phyloP scores from a whole-genome alignment of 2,329 filamentous ascomycete genomes.

The Aspergillus fischeri region DNA sequence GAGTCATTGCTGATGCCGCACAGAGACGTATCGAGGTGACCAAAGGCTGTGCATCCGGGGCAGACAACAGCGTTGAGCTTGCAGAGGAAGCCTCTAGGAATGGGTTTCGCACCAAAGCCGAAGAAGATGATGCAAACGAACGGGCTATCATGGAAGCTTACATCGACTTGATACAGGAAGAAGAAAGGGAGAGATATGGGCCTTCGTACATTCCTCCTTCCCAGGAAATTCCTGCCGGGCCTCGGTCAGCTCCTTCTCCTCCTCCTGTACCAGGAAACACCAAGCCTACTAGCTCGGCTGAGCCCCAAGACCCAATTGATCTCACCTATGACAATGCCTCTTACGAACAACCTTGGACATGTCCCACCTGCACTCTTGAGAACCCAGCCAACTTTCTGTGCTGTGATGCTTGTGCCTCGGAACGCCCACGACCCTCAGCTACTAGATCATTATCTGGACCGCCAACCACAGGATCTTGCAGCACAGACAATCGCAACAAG shows the following conservation, averaged over 20 bases:
- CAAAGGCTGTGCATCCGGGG: conserved; percentile 71
- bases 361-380: conserved; percentile 58
- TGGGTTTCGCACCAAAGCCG: conserved; percentile 77
- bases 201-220: conserved; percentile 51
- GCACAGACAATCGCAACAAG: conserved; percentile 8
- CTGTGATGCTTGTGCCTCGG: conserved; percentile 58
- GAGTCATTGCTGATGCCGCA: conserved; percentile 67
- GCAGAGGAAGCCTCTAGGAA: conserved; percentile 63
- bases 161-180: conserved; percentile 82
- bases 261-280: conserved; percentile 31
- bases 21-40: conserved; percentile 64
- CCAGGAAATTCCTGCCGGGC: conserved; percentile 50
- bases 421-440: conserved; percentile 43
- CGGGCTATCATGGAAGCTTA: conserved; percentile 79
- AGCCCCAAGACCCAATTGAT: conserved; percentile 9
- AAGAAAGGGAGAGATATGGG: conserved; percentile 61
- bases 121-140: conserved; percentile 86
- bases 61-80: conserved; percentile 62
- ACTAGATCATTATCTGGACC: conserved; percentile 11
- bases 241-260: conserved; percentile 35
- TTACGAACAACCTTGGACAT: conserved; percentile 51
- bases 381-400: conserved; percentile 57
- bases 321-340: conserved; percentile 25
- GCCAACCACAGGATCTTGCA: neutral
- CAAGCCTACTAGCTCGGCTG: conserved; percentile 18